Evolutionary conservation across 306 rosid species (phyloP).

Genomic region (Castanopsis chinensis): DNA sequence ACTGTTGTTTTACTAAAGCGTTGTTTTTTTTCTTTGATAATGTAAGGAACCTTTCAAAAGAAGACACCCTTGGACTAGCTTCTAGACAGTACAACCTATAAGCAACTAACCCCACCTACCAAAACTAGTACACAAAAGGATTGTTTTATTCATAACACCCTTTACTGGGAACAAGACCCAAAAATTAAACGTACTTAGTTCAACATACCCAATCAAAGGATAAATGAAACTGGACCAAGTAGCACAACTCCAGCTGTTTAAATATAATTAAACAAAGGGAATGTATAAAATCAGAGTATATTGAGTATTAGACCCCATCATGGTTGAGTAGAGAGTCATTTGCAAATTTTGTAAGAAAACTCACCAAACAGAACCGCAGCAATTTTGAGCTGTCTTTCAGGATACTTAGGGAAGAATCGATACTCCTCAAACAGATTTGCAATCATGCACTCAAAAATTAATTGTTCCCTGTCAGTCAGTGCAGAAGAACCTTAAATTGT

Average conservation of each 20-base stretch:
- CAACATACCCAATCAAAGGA: neutral
- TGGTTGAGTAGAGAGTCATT: constrained; percentile 14
- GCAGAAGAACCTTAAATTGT: neutral
- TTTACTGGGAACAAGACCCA: neutral
- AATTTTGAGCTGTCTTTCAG: constrained; percentile 91
- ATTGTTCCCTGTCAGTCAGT: constrained; percentile 67
- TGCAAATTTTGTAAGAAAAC: constrained; percentile 32
- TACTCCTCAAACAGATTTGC: constrained; percentile 95
- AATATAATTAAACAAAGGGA: neutral
- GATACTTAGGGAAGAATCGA: constrained; percentile 91
- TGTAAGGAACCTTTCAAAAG: too few relatives aligned
- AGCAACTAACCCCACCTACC: too few relatives aligned
- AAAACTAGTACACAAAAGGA: neutral
- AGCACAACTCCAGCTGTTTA: neutral
- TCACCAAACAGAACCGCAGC: constrained; percentile 93
- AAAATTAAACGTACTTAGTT: neutral
- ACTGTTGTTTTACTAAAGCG: neutral
- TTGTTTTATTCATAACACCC: neutral
- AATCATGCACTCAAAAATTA: constrained; percentile 87
- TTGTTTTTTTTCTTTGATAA: too few relatives aligned
- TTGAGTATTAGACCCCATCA: neutral
- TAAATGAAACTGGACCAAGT: neutral
- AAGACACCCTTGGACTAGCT: too few relatives aligned
- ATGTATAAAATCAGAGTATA: neutral
- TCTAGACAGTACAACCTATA: too few relatives aligned